Evolutionary conservation across 2,329 filamentous ascomycete genomes (phyloP).

Genomic region (Pseudogymnoascus sp.): DNA sequence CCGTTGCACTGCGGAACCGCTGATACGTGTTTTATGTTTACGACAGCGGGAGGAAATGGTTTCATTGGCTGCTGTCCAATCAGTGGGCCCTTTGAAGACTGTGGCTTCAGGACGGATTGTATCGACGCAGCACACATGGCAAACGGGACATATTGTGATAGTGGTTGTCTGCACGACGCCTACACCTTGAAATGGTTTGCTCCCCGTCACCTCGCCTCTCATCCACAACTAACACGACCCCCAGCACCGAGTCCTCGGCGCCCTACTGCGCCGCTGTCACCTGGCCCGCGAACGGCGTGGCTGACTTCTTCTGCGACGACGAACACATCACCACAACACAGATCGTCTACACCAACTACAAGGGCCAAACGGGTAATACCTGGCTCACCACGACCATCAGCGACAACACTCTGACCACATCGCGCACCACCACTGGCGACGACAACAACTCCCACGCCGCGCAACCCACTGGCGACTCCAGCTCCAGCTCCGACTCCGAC

Average conservation of each 20-base stretch:
- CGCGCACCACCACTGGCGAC: neutral
- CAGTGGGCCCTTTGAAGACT: constrained; percentile 19
- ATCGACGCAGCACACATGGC: constrained; percentile 33
- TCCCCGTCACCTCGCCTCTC: neutral
- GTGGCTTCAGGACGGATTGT: constrained; percentile 34
- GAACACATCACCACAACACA: constrained; percentile 30
- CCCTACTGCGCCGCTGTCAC: constrained; percentile 42
- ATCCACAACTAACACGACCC: constrained; percentile 16
- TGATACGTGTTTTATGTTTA: constrained; percentile 36
- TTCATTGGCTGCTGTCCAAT: constrained; percentile 38
- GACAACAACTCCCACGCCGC: neutral
- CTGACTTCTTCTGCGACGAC: constrained; percentile 40
- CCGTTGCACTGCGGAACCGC: constrained; percentile 34
- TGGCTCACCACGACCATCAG: constrained; percentile 22
- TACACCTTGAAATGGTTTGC: constrained; percentile 42
- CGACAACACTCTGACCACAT: neutral
- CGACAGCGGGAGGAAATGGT: constrained; percentile 28
- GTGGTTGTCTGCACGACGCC: constrained; percentile 28
- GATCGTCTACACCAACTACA: constrained; percentile 35
- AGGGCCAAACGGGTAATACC: constrained; percentile 31
- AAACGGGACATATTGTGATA: constrained; percentile 33
- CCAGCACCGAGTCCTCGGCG: constrained; percentile 30
- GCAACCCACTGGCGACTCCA: no score
- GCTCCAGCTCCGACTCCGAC: no score
- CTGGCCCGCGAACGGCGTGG: constrained; percentile 34